Base-by-base conservation (phyloP, 192 early-diverging fungal species). In the Coemansia sp. region DNA sequence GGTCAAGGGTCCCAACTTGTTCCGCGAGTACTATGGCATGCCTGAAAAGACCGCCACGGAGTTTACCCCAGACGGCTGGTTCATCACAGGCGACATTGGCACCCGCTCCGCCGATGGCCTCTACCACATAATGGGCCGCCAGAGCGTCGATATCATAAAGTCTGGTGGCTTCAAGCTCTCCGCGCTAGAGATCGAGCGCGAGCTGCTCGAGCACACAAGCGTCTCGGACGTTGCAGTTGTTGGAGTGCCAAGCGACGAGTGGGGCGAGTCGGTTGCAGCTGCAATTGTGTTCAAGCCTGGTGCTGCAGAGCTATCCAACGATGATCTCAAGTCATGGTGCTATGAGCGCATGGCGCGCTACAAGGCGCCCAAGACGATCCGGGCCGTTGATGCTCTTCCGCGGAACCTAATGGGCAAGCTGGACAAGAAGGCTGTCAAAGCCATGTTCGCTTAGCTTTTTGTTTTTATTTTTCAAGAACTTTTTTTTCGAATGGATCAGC, bases 391-490 rank as follows among this genome's bases (percentile, higher is more conserved):
- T 38, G 68, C 73, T 25, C 67, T 95, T 64, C 94, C 92, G 8
- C 82, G 89, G 34, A 95, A 95, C 62, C 86, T 88, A 6, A 93
- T 95, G 92, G 91, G 92, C 25, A 95, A 95, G 81, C 86, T 94
- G 11, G 90, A 88, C 70, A 95, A 95, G 71, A 93, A 92, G 73
- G 86, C 84, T 7, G 75, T 95, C 38, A 65, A 80, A 38, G 62
- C 61, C 10, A 48, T 87, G 35, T 92, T 91, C 66, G 29, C 8
- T 13, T 60, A 53, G 29, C 22, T 2, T 34, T 6, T 33, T 17
- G 0, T 17, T 35, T 5, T 36, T 23, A 20, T 52, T 14, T 2
- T 14, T 43, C 36, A 5, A 40, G 5, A 5, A 40, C 15, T 1
- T 45, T 45, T 17, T 5, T 45, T 29, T 29, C 29, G 29, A 29